These are phyloP conservation scores for Lactifluus volemus DNA, from an alignment of 768 basidiomycete genomes.

Conservation along the genomic window DNA sequence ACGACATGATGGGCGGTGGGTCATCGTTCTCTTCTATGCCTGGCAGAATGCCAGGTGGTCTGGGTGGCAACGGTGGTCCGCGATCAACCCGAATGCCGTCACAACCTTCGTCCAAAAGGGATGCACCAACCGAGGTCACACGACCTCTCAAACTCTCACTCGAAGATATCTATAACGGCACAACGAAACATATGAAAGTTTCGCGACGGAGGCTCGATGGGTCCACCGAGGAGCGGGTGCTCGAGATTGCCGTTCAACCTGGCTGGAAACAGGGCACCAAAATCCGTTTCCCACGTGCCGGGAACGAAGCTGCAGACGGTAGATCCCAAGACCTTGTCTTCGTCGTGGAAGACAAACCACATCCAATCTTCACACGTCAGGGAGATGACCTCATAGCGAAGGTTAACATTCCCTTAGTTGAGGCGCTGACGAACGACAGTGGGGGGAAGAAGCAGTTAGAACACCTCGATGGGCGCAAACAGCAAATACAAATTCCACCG, in stretches of 20 bases:
- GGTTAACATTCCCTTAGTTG: conserved; percentile 64
- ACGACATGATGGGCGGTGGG: conserved; percentile 44
- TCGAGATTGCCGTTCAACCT: conserved; percentile 71
- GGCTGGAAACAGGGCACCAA: conserved; percentile 98
- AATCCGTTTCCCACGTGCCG: conserved; percentile 79
- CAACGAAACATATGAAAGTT: conserved; percentile 83
- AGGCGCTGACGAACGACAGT: conserved; percentile 61
- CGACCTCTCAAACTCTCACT: conserved; percentile 80
- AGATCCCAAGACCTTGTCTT: conserved; percentile 91
- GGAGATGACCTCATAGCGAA: conserved; percentile 69
- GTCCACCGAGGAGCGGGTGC: conserved; percentile 72
- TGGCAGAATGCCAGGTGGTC: conserved; percentile 51
- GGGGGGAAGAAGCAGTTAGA: conserved; percentile 48
- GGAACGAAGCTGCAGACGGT: conserved; percentile 63
- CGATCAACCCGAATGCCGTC: conserved; percentile 13
- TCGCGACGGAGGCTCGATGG: conserved; percentile 67
- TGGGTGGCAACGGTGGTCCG: conserved; percentile 27
- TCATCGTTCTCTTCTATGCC: conserved; percentile 31
- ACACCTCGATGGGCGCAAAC: conserved; percentile 68
- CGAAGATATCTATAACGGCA: conserved; percentile 78
- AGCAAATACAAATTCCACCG: conserved; percentile 57
- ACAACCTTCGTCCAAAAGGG: conserved; percentile 26
- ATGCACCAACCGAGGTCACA: conserved; percentile 48
- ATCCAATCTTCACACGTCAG: conserved; percentile 63
- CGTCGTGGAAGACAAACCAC: conserved; percentile 92